Evolutionary conservation across 495 filamentous ascomycete species (phyloP).

Genomic region (Lasiosphaeriaceae sp.): DNA sequence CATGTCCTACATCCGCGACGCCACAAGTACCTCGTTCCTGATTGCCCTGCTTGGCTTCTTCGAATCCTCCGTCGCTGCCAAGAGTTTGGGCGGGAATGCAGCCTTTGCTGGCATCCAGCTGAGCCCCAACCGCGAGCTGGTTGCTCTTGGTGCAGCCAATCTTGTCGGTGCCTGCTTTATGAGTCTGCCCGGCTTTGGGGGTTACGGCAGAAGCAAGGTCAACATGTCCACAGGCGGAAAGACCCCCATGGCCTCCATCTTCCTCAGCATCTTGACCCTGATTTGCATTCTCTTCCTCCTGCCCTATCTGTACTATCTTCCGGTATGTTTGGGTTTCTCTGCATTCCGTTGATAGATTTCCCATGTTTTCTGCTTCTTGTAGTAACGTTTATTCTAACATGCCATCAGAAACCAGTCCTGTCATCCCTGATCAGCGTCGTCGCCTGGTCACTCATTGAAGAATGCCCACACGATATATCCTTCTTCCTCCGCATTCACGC

Average conservation of each 20-base stretch:
- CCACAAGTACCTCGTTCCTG: constrained; percentile 86
- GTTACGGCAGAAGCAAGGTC: constrained; percentile 94
- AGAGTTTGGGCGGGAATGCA: constrained; percentile 67
- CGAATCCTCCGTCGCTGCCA: constrained; percentile 96
- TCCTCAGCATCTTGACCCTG: constrained; percentile 78
- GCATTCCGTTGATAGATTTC: background rate
- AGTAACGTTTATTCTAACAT: constrained; percentile 19
- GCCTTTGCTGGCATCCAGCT: constrained; percentile 68
- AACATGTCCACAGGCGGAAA: constrained; percentile 87
- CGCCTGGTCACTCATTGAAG: constrained; percentile 90
- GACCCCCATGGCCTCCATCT: constrained; percentile 86
- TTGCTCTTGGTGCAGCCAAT: constrained; percentile 89
- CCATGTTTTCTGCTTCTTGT: background rate
- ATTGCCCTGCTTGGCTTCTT: constrained; percentile 97
- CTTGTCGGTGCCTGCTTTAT: constrained; percentile 86
- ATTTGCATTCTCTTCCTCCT: constrained; percentile 75
- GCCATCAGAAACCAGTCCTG: constrained; percentile 80
- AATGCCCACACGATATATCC: constrained; percentile 82
- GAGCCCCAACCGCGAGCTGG: constrained; percentile 90
- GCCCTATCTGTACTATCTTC: constrained; percentile 91
- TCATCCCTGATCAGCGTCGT: constrained; percentile 95
- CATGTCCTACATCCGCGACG: constrained; percentile 77
- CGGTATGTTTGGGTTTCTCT: constrained; percentile 52
- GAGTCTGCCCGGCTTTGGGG: constrained; percentile 88
- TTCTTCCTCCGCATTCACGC: constrained; percentile 88